Evolutionary conservation across 2,329 filamentous ascomycete genomes (phyloP).

Genomic region (Alternaria rosae): DNA sequence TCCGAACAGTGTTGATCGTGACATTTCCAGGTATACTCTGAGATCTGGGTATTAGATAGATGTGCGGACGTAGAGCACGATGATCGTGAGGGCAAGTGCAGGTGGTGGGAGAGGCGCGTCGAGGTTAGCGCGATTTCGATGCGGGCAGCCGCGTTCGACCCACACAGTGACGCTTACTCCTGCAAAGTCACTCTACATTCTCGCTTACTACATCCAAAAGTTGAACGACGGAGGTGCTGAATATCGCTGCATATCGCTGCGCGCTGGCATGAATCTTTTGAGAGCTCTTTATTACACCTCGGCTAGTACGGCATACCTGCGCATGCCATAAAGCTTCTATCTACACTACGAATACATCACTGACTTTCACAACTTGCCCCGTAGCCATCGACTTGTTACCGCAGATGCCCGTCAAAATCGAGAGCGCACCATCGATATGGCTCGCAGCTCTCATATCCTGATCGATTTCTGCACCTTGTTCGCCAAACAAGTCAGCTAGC

Average conservation of each 20-base stretch:
- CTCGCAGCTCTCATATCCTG: conserved; percentile 63
- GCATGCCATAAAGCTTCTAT: neutral
- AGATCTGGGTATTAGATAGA: neutral
- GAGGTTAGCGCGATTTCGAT: neutral
- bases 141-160: neutral
- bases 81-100: neutral
- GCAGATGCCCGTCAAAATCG: conserved; percentile 67
- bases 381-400: conserved; percentile 66
- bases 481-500: conserved; percentile 65
- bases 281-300: neutral
- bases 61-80: neutral
- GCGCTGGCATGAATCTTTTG: neutral
- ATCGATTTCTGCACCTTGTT: conserved; percentile 56
- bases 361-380: conserved; percentile 64
- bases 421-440: conserved; percentile 66
- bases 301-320: neutral
- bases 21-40: conserved; percentile 4
- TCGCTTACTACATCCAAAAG: neutral
- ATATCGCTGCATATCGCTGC: neutral
- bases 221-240: neutral
- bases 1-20: neutral
- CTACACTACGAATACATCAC: conserved; percentile 51
- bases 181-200: neutral
- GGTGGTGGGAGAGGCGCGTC: neutral
- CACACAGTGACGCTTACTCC: neutral